Evolutionary conservation across 805 yeast genomes (phyloP).

Genomic region (Pichia eremophila): DNA sequence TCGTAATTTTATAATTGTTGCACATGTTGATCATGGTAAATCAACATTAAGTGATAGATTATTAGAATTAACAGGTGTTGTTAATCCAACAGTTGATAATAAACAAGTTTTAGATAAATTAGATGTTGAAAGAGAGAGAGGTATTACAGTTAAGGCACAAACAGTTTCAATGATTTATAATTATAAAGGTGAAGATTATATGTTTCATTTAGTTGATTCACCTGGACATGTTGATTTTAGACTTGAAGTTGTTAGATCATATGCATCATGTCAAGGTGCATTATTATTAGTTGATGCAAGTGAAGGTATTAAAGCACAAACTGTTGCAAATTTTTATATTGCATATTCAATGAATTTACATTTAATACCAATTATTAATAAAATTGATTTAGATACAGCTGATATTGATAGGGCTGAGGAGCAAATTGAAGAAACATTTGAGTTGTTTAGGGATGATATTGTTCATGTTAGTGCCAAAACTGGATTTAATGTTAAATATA

Average conservation of each 20-base stretch:
- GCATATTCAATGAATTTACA: constrained; percentile 80
- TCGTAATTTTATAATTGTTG: constrained; percentile 88
- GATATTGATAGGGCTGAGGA: constrained; percentile 72
- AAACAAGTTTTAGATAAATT: constrained; percentile 83
- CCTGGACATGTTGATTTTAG: constrained; percentile 98
- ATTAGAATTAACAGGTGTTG: constrained; percentile 82
- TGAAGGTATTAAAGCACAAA: constrained; percentile 96
- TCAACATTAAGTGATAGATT: constrained; percentile 85
- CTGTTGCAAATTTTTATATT: constrained; percentile 91
- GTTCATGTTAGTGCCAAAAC: constrained; percentile 88
- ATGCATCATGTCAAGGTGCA: constrained; percentile 96
- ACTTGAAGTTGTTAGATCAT: constrained; percentile 86
- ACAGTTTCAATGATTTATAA: constrained; percentile 89
- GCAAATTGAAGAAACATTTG: constrained; percentile 81
- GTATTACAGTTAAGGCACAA: constrained; percentile 95
- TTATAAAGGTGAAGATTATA: constrained; percentile 59
- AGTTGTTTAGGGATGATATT: constrained; percentile 62
- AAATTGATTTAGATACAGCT: constrained; percentile 83
- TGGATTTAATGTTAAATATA: constrained; percentile 65
- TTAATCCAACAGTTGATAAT: constrained; percentile 56
- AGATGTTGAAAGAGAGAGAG: constrained; percentile 93
- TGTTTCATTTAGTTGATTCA: constrained; percentile 87
- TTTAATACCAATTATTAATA: constrained; percentile 82
- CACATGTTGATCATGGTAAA: constrained; percentile 84
- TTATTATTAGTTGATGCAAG: constrained; percentile 84